These are phyloP conservation scores for Parasarocladium wereldwijsianum DNA, from an alignment of 2,329 filamentous ascomycete genomes.

Conservation along the genomic window DNA sequence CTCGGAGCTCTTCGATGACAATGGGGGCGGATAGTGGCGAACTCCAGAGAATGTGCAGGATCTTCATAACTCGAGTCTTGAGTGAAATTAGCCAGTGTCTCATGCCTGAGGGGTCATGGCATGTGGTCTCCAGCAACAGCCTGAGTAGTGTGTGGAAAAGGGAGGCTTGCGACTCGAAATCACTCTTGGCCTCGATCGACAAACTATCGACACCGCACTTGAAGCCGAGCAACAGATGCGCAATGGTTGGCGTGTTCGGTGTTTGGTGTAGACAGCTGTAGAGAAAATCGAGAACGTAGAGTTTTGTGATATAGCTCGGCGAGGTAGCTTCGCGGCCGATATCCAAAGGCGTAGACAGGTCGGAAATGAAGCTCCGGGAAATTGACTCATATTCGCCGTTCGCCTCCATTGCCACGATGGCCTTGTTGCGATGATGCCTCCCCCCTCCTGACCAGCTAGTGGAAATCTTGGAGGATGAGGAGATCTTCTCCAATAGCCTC, in stretches of 20 bases:
- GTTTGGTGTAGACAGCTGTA: conserved; percentile 64
- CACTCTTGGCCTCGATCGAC: conserved; percentile 49
- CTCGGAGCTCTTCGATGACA: conserved; percentile 65
- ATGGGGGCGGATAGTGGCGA: conserved; percentile 64
- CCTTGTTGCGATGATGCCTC: conserved; percentile 60
- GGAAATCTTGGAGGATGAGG: conserved; percentile 68
- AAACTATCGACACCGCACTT: conserved; percentile 58
- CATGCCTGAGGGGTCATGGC: conserved; percentile 44
- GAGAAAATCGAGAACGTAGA: conserved; percentile 74
- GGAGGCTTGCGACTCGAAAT: conserved; percentile 58
- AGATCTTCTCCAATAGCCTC: conserved; percentile 71
- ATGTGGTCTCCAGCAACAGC: conserved; percentile 55
- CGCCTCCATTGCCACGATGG: conserved; percentile 75
- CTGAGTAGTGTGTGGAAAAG: conserved; percentile 72
- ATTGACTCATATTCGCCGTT: conserved; percentile 72
- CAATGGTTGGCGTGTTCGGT: conserved; percentile 68
- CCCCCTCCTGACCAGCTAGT: conserved; percentile 49
- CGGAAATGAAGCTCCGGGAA: conserved; percentile 53
- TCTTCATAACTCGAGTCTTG: conserved; percentile 53
- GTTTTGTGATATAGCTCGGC: conserved; percentile 66
- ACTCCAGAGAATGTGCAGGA: conserved; percentile 71
- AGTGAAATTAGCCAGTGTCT: conserved; percentile 54
- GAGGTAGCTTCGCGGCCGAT: conserved; percentile 54
- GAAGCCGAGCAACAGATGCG: conserved; percentile 83
- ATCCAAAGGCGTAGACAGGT: conserved; percentile 57